Base-by-base conservation (phyloP, 2,329 filamentous ascomycete genomes). In the Trichoderma citrinoviride region DNA sequence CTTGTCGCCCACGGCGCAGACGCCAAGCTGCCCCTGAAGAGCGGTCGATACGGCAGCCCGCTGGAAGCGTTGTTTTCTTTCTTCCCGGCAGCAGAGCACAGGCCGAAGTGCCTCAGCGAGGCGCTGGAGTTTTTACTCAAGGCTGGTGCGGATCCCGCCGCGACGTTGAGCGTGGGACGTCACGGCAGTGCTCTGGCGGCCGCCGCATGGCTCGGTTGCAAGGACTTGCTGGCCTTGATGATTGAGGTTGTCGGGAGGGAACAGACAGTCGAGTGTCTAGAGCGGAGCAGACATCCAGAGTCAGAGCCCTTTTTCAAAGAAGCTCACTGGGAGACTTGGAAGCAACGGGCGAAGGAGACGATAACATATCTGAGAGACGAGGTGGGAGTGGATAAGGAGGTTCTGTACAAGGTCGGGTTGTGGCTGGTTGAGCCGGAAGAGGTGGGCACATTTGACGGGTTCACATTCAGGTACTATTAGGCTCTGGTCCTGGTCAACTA, bases 151-250 rank as follows among this genome's bases (percentile, higher is more conserved):
- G 37, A 65, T 27, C 49, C 58, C 4, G 52, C 41, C 1, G 43
- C 14, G 43, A 5, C 37, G 15, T 23, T 50, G 1, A 17, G 37
- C 5, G 3, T n/a, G 5, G 57, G 64, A 15, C 8, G 8, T 0
- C 17, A 63, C 33, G 64, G 64, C 23, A 65, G 64, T 10, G 64
- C 64, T 12, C 43, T 65, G 14, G 58, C 64, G 0, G 58, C 64
- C 12, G 64, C 50, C 19, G 63, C 63, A 14, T 60, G 19, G n/a
- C 12, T 7, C 12, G 63, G 55, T 0, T 4, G 12, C 6, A 53
- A 27, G 25, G 47, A 54, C 0, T 2, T 41, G 10, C 41, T 65
- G 7, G 21, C 14, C 8, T 3, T 19, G 8, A 60, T 65, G 49
- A 40, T 65, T 21, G 7, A 29, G 1, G 14, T 25, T 7, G 25